These are phyloP conservation scores for Buddleja alternifolia DNA, from an alignment of 257 asterid species.

Conservation along the genomic window DNA sequence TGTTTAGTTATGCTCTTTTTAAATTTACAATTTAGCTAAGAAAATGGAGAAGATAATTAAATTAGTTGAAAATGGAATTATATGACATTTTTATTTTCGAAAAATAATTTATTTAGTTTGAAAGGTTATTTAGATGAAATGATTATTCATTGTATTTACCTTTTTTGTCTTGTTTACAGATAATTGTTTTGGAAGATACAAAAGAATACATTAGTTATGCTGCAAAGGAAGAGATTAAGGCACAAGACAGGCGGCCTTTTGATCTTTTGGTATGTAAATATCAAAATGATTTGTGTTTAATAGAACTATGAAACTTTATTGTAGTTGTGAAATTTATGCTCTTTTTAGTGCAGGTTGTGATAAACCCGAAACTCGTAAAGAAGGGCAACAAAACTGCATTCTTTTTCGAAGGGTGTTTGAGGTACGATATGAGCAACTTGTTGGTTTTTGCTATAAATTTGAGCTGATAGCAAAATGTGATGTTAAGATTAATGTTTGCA, in stretches of 20 bases:
- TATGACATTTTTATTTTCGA: background rate
- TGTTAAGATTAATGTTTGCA: background rate
- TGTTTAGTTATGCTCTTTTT: too few species aligned
- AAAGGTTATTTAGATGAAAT: too few species aligned
- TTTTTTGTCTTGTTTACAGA: constrained; percentile 44
- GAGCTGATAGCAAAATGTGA: background rate
- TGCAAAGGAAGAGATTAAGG: constrained; percentile 58
- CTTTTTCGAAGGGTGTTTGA: constrained; percentile 93
- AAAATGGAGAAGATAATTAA: too few species aligned
- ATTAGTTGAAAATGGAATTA: background rate
- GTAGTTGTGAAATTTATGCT: constrained; percentile 21
- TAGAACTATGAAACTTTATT: background rate
- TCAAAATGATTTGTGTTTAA: background rate
- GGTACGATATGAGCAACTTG: constrained; percentile 44
- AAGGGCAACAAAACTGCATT: constrained; percentile 71
- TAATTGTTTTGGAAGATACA: constrained; percentile 88
- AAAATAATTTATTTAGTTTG: background rate
- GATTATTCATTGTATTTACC: background rate
- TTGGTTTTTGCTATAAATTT: background rate
- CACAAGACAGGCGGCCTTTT: constrained; percentile 71
- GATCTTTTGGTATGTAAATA: constrained; percentile 77
- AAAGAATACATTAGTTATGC: constrained; percentile 72
- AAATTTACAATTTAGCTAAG: too few species aligned
- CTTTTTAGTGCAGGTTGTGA: constrained; percentile 69
- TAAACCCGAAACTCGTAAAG: constrained; percentile 73